phyloP scores from a whole-genome alignment of 1,284 basidiomycete genomes.

The Cryptococcus depauperatus region DNA sequence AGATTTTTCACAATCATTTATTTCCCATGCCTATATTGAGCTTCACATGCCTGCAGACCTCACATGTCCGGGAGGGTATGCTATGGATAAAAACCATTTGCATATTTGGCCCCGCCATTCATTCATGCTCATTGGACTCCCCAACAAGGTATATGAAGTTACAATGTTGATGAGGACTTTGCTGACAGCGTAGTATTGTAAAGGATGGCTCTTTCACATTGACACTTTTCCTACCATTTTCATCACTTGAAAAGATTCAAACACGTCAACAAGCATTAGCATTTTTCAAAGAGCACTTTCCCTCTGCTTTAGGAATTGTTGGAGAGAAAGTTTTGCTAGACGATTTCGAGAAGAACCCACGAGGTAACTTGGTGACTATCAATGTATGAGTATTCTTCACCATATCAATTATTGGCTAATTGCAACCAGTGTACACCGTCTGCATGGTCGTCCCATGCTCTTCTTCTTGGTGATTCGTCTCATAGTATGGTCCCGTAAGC shows the following conservation, averaged over 20 bases:
- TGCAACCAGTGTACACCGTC: slow-evolving; percentile 55
- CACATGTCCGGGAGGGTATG: slow-evolving; percentile 56
- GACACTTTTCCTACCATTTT: slow-evolving; percentile 83
- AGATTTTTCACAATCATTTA: slow-evolving; percentile 89
- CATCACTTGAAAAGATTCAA: slow-evolving; percentile 62
- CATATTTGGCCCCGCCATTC: slow-evolving; percentile 98
- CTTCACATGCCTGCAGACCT: slow-evolving; percentile 82
- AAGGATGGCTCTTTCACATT: slow-evolving; percentile 49
- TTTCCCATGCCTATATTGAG: slow-evolving; percentile 92
- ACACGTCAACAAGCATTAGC: slow-evolving; percentile 55
- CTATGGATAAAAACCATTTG: slow-evolving; percentile 86
- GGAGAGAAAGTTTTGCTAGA: slow-evolving; percentile 67
- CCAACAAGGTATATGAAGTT: slow-evolving; percentile 68
- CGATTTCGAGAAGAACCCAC: slow-evolving; percentile 72
- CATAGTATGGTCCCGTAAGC: slow-evolving; percentile 77
- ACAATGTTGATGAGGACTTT: neutral
- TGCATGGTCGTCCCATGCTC: slow-evolving; percentile 77
- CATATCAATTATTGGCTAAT: slow-evolving; percentile 3
- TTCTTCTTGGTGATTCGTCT: slow-evolving; percentile 88
- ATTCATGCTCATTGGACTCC: slow-evolving; percentile 97
- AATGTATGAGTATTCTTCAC: slow-evolving; percentile 54
- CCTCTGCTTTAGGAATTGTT: slow-evolving; percentile 74
- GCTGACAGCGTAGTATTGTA: slow-evolving; percentile 1
- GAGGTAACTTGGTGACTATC: slow-evolving; percentile 82
- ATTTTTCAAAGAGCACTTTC: slow-evolving; percentile 81